These are phyloP conservation scores for Teunomyces panamensis DNA, from an alignment of 805 yeast species.

Conservation along the genomic window DNA sequence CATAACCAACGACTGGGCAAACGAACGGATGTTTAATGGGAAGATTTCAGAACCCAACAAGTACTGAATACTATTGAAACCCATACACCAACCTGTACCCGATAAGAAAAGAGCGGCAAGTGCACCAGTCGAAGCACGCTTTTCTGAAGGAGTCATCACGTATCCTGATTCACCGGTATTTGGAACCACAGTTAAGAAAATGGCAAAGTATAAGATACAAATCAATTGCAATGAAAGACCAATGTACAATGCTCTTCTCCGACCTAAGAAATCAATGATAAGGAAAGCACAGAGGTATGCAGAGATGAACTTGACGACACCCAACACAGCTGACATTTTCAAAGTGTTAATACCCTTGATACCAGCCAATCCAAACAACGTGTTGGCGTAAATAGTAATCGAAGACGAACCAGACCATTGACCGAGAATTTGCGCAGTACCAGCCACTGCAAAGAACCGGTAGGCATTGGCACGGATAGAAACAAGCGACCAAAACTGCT, in stretches of 20 bases:
- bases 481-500: slow-evolving; percentile 15
- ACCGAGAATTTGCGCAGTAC: slow-evolving; percentile 18
- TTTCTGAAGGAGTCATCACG: slow-evolving; percentile 12
- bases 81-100: slow-evolving; percentile 24
- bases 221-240: slow-evolving; percentile 18
- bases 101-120: slow-evolving; percentile 23
- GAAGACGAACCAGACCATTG: slow-evolving; percentile 27
- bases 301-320: slow-evolving; percentile 21
- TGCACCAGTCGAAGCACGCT: slow-evolving; percentile 17
- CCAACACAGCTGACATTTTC: slow-evolving; percentile 24
- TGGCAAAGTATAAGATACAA: slow-evolving; percentile 18
- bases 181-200: slow-evolving; percentile 20
- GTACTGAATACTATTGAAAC: slow-evolving; percentile 22
- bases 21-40: slow-evolving; percentile 22
- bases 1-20: slow-evolving; percentile 22
- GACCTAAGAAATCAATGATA: slow-evolving; percentile 21
- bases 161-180: slow-evolving; percentile 14
- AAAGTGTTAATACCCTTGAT: slow-evolving; percentile 17
- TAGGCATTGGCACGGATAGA: slow-evolving; percentile 17
- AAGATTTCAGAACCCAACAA: slow-evolving; percentile 24
- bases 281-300: slow-evolving; percentile 23
- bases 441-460: slow-evolving; percentile 19
- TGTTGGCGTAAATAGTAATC: slow-evolving; percentile 23
- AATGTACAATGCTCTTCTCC: slow-evolving; percentile 18
- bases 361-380: slow-evolving; percentile 19